phyloP scores from a whole-genome alignment of 2,329 filamentous ascomycete genomes.

The Stemphylium vesicarium region DNA sequence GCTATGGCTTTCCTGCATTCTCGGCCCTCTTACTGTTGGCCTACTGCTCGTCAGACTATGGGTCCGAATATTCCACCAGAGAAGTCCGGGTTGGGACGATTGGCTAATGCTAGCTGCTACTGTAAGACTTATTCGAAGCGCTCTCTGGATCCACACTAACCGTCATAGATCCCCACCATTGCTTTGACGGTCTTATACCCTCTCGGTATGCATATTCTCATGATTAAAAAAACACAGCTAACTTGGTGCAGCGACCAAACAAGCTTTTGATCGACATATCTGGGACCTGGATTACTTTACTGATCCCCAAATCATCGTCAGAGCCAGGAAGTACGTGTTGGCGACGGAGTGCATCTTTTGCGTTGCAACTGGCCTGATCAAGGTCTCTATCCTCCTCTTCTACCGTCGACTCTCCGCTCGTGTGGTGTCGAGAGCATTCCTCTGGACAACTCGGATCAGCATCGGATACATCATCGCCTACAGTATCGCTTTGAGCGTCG shows the following conservation, averaged over 20 bases:
- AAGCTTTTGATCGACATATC: slow-evolving; percentile 34
- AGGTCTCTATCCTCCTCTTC: slow-evolving; percentile 44
- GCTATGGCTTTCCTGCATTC: slow-evolving; percentile 25
- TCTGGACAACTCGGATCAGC: slow-evolving; percentile 32
- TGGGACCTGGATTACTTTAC: slow-evolving; percentile 32
- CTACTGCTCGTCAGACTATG: slow-evolving; percentile 37
- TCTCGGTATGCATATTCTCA: slow-evolving; percentile 15
- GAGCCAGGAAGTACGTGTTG: slow-evolving; percentile 37
- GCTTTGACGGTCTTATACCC: slow-evolving; percentile 29
- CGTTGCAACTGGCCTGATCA: slow-evolving; percentile 36
- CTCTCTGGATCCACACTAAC: slow-evolving; percentile 10
- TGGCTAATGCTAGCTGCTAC: slow-evolving; percentile 37
- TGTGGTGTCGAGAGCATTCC: slow-evolving; percentile 32
- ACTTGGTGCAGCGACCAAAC: slow-evolving; percentile 20
- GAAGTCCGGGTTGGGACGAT: slow-evolving; percentile 36
- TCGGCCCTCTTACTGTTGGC: slow-evolving; percentile 29
- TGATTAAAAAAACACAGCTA: slow-evolving; percentile 1
- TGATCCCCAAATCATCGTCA: slow-evolving; percentile 17
- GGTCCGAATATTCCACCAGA: slow-evolving; percentile 37
- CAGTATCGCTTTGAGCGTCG: slow-evolving; percentile 35
- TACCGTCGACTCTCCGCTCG: slow-evolving; percentile 39
- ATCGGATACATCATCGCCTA: slow-evolving; percentile 37
- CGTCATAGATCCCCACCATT: slow-evolving; percentile 22
- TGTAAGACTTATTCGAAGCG: slow-evolving; percentile 18
- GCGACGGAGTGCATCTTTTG: slow-evolving; percentile 36